Percentiles rank a stretch among this genome's conserved stretches.
Conservation (phyloP, 352 stramenopile species). For the Phytopythium cucurbitacearum region DNA sequence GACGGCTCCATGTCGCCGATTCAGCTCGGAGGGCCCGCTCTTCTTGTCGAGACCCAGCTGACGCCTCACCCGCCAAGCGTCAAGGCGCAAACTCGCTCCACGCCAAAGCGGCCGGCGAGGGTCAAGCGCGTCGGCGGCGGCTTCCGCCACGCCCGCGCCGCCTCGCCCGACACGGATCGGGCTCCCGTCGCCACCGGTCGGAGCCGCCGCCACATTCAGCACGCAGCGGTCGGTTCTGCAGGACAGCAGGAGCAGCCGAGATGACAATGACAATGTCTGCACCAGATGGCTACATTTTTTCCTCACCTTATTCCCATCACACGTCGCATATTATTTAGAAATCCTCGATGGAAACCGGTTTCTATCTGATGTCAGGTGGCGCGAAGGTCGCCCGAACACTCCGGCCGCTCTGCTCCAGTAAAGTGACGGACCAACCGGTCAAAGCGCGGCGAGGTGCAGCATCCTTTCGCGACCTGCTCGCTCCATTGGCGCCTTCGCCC, state of each 20-base stretch:
- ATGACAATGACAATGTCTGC: no score
- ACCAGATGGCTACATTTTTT: no score
- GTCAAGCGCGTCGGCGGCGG: conserved; percentile 56
- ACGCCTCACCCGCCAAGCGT: not conserved
- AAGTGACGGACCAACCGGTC: not conserved
- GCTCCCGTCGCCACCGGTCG: no score
- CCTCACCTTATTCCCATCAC: conserved; percentile 10
- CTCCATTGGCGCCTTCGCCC: not conserved
- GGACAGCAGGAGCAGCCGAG: no score
- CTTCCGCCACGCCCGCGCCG: conserved; percentile 33
- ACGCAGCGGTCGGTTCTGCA: no score
- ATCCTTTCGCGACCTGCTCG: no score
- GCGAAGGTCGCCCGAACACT: conserved; percentile 25
- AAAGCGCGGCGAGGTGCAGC: no score
- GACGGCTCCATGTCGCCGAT: conserved; percentile 6
- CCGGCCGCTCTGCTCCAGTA: conserved; percentile 58
- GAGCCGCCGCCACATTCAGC: no score
- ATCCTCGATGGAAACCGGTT: conserved; percentile 3
- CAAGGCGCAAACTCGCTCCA: not conserved
- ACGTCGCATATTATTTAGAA: conserved; percentile 13
- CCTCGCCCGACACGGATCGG: not conserved
- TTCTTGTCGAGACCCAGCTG: not conserved
- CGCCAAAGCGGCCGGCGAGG: conserved; percentile 16
- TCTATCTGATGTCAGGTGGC: conserved; percentile 7
- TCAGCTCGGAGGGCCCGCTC: no score